Evolutionary conservation across 1,284 basidiomycete species (phyloP).

Genomic region (Pyrrhoderma noxium): DNA sequence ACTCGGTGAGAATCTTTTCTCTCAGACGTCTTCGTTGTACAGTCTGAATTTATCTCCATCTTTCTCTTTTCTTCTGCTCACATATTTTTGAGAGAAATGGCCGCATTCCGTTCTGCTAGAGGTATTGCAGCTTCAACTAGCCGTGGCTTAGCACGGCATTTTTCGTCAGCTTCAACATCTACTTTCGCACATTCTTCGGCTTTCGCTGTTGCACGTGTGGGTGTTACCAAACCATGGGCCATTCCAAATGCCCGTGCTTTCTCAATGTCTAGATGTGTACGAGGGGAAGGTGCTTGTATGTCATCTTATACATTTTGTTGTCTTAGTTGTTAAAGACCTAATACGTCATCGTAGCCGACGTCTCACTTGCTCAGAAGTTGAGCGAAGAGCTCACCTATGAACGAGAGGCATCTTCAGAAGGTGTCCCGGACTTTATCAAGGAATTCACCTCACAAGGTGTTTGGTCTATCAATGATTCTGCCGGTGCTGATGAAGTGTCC

Average conservation of each 20-base stretch:
- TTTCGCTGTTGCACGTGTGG: conserved; percentile 23
- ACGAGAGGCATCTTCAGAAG: conserved; percentile 19
- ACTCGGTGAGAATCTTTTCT: neutral
- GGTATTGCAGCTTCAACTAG: conserved; percentile 7
- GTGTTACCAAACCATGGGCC: conserved; percentile 2
- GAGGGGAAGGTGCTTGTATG: conserved; percentile 60
- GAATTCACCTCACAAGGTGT: conserved; percentile 22
- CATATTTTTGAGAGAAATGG: too few relatives aligned
- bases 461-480: conserved; percentile 54
- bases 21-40: neutral
- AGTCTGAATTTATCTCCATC: neutral
- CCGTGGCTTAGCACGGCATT: conserved; percentile 4
- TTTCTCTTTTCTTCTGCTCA: neutral
- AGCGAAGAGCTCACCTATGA: conserved; percentile 23
- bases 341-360: conserved; percentile 20
- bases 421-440: conserved; percentile 22
- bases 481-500: conserved; percentile 78
- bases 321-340: conserved; percentile 17
- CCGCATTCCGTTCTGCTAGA: conserved; percentile 13
- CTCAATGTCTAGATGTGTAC: conserved; percentile 43
- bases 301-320: conserved; percentile 19
- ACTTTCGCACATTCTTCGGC: conserved; percentile 10
- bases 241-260: conserved; percentile 37
- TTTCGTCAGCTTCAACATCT: conserved; percentile 1
- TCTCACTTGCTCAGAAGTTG: conserved; percentile 19